Conservation (phyloP, 2,329 filamentous ascomycete species). For the Rosellinia necatrix region DNA sequence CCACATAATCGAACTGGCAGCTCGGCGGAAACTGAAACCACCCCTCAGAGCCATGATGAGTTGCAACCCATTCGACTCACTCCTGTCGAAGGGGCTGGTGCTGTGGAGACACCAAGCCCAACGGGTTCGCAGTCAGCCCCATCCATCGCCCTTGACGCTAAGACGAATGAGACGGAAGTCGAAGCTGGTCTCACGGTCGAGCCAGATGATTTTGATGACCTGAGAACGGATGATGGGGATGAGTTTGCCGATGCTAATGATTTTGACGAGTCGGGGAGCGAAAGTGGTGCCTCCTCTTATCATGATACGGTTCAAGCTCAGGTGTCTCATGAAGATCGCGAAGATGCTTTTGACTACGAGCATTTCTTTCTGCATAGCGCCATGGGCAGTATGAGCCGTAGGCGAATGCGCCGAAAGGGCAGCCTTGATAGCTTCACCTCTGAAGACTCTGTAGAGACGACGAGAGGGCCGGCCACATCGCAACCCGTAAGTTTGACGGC, state of each 20-base stretch:
- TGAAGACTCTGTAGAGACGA: slow-evolving; percentile 65
- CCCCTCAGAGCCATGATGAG: slow-evolving; percentile 33
- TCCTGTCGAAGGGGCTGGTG: slow-evolving; percentile 34
- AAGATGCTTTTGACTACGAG: slow-evolving; percentile 95
- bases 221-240: slow-evolving; percentile 38
- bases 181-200: slow-evolving; percentile 20
- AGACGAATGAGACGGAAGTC: slow-evolving; percentile 34
- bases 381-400: slow-evolving; percentile 74
- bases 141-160: slow-evolving; percentile 12
- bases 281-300: slow-evolving; percentile 67
- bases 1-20: slow-evolving; percentile 30
- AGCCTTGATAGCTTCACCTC: slow-evolving; percentile 62
- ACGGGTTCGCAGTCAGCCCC: slow-evolving; percentile 17
- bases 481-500: slow-evolving; percentile 25
- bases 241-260: slow-evolving; percentile 45
- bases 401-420: slow-evolving; percentile 49
- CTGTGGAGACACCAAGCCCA: slow-evolving; percentile 30
- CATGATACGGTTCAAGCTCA: slow-evolving; percentile 64
- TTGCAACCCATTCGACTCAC: slow-evolving; percentile 38
- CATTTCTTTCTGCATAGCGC: slow-evolving; percentile 94
- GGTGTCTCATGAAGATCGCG: slow-evolving; percentile 85
- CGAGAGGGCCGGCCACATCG: slow-evolving; percentile 51
- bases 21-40: slow-evolving; percentile 10
- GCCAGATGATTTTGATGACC: slow-evolving; percentile 23
- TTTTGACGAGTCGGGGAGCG: slow-evolving; percentile 53